These are phyloP conservation scores for Malassezia yamatoensis DNA, from an alignment of 1,284 basidiomycete genomes.

Conservation along the genomic window DNA sequence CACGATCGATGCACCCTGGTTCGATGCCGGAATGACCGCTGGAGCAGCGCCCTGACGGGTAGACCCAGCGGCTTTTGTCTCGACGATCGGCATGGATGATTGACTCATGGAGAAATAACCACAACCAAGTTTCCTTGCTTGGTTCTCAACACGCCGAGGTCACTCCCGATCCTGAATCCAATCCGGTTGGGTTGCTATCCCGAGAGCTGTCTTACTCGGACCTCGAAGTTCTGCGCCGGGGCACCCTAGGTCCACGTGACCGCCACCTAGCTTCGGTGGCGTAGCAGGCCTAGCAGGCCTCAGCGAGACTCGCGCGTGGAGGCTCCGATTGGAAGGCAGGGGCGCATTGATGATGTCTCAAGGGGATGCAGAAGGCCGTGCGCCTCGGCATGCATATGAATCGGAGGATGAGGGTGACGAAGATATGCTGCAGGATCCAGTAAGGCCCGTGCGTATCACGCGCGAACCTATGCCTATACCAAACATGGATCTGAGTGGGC, in stretches of 20 bases:
- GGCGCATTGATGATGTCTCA: conserved; percentile 7
- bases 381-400: conserved; percentile 15
- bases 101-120: not conserved
- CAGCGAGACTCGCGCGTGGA: not conserved
- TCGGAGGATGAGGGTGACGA: conserved; percentile 14
- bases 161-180: no score
- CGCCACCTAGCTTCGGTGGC: not conserved
- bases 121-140: no score
- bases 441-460: not conserved
- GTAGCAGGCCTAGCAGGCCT: not conserved
- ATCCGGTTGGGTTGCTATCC: no score
- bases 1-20: not conserved
- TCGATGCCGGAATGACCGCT: not conserved
- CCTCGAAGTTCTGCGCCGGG: no score
- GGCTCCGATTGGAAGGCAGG: no score
- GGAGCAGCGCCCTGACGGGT: not conserved
- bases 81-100: not conserved
- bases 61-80: not conserved
- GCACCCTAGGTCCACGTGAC: not conserved
- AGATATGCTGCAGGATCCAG: not conserved
- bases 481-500: not conserved
- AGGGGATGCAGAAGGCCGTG: not conserved
- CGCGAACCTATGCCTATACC: not conserved
- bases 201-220: no score
- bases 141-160: no score